phyloP scores from a whole-genome alignment of 352 stramenopile species.

The Globisporangium solare region DNA sequence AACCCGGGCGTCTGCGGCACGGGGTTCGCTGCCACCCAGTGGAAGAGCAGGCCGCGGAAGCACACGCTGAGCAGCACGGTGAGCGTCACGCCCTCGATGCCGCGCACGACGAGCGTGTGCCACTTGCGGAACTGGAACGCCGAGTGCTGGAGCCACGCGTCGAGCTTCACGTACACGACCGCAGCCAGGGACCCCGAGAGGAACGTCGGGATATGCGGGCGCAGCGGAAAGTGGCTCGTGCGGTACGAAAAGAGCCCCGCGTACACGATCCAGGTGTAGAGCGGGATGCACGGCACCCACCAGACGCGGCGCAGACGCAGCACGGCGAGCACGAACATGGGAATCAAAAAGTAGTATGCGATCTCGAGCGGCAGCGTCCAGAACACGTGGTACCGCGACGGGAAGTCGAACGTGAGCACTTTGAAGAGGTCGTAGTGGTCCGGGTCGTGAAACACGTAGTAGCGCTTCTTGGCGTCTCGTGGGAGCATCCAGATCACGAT shows the following conservation, averaged over 20 bases:
- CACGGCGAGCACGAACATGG: constrained; percentile 23
- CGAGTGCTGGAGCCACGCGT: constrained; percentile 9
- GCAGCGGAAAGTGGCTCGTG: constrained; percentile 18
- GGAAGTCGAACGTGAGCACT: constrained; percentile 28
- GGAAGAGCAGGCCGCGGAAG: constrained; percentile 21
- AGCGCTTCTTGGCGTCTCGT: constrained; percentile 20
- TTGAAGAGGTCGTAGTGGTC: constrained; percentile 27
- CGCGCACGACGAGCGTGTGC: constrained; percentile 9
- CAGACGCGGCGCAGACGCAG: constrained; percentile 15
- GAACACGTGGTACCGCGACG: constrained; percentile 32
- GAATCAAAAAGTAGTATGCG: constrained; percentile 35
- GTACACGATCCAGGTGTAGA: constrained; percentile 19
- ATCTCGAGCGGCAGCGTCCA: constrained; percentile 52
- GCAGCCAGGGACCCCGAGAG: constrained; percentile 27
- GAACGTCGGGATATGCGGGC: constrained; percentile 33
- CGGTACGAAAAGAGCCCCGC: constrained; percentile 17
- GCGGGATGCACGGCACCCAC: constrained; percentile 13
- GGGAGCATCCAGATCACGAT: constrained; percentile 30
- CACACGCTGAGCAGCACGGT: constrained; percentile 19
- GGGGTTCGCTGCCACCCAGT: constrained; percentile 24
- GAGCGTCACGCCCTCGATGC: constrained; percentile 14
- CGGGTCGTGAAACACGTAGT: constrained; percentile 19
- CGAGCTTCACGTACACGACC: constrained; percentile 20
- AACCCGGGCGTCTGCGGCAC: constrained; percentile 11
- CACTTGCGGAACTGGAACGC: constrained; percentile 13